Evolutionary conservation across 768 basidiomycete species (phyloP).

Genomic region (Boletus vermiculosoides): DNA sequence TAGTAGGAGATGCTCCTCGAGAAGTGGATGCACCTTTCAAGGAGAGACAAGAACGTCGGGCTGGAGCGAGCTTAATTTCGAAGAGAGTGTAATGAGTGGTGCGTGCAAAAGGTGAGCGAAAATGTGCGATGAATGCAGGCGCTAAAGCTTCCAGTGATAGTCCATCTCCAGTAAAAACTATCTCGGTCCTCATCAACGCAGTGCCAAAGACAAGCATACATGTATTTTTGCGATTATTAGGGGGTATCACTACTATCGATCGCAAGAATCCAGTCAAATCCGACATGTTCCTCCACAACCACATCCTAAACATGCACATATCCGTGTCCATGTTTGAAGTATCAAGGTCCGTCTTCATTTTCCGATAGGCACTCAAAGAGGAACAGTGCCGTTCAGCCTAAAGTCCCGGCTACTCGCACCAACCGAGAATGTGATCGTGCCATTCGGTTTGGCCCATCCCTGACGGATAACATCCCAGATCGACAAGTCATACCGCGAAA

Average conservation of each 20-base stretch:
- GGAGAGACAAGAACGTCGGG: neutral
- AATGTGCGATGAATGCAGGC: too few species aligned
- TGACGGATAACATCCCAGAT: constrained; percentile 76
- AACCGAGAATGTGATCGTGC: constrained; percentile 58
- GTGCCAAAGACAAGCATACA: neutral
- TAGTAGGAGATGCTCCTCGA: neutral
- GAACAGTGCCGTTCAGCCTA: constrained; percentile 46
- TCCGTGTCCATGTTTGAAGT: neutral
- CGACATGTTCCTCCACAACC: neutral
- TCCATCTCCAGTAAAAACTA: too few species aligned
- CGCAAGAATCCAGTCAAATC: neutral
- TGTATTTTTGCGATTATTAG: neutral
- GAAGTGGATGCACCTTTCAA: neutral
- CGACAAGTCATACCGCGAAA: constrained; percentile 69
- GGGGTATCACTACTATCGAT: neutral
- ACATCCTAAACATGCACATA: neutral
- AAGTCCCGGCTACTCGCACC: constrained; percentile 69
- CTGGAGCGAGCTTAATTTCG: neutral
- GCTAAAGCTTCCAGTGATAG: too few species aligned
- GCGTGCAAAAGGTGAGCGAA: too few species aligned
- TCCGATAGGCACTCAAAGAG: constrained; percentile 7
- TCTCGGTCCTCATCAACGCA: too few species aligned
- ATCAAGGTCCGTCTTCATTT: neutral
- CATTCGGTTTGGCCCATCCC: constrained; percentile 70
- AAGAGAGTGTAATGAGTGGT: neutral